phyloP scores from a whole-genome alignment of 2,329 filamentous ascomycete species.

The Colletotrichum scovillei region DNA sequence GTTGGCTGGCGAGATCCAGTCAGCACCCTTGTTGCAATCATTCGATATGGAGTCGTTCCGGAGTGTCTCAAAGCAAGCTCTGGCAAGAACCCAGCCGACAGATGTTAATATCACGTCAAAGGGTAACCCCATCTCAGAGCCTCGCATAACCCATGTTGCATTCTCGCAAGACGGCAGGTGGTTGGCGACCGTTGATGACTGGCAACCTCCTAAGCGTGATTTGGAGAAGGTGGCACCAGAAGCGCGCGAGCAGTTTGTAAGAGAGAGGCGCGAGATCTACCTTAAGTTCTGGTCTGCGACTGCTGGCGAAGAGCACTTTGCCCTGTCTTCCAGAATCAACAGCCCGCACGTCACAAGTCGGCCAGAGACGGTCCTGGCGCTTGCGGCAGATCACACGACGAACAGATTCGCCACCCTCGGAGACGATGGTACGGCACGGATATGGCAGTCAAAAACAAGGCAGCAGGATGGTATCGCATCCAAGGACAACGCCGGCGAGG shows the following conservation, averaged over 20 bases:
- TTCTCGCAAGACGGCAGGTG: constrained; percentile 86
- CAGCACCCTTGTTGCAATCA: constrained; percentile 77
- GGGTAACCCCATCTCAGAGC: constrained; percentile 78
- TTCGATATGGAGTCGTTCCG: constrained; percentile 85
- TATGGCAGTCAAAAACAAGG: constrained; percentile 83
- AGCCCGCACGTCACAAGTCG: constrained; percentile 76
- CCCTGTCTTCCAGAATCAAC: constrained; percentile 85
- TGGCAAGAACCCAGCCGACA: constrained; percentile 89
- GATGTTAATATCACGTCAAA: constrained; percentile 81
- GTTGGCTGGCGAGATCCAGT: constrained; percentile 60
- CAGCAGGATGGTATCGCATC: constrained; percentile 75
- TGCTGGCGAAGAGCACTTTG: constrained; percentile 68
- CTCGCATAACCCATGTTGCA: constrained; percentile 79
- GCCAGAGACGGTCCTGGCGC: constrained; percentile 73
- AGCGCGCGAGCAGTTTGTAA: constrained; percentile 56
- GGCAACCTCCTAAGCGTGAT: constrained; percentile 80
- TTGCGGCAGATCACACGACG: constrained; percentile 76
- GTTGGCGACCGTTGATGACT: constrained; percentile 93
- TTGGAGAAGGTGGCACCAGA: constrained; percentile 58
- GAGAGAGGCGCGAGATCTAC: constrained; percentile 76
- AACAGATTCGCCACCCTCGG: constrained; percentile 87
- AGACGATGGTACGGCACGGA: constrained; percentile 78
- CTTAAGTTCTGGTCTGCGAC: constrained; percentile 91
- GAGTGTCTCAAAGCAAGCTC: constrained; percentile 85
- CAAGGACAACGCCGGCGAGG: constrained; percentile 67